Evolutionary conservation across 1,284 basidiomycete genomes (phyloP).

Genomic region (Cryptococcus sp.): DNA sequence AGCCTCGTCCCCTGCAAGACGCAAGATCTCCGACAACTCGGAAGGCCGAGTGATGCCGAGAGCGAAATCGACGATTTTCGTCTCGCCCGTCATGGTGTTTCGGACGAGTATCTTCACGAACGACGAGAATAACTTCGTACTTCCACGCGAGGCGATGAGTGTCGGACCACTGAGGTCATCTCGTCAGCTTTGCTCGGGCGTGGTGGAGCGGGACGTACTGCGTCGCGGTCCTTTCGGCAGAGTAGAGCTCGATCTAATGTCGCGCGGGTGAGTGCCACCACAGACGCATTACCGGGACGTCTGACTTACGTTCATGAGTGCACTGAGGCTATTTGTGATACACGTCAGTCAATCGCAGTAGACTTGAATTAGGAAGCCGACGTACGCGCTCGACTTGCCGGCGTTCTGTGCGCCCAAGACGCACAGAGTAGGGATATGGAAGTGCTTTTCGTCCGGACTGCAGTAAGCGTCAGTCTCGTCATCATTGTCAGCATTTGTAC

Average conservation of each 20-base stretch:
- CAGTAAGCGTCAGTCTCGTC: background rate
- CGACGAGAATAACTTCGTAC: constrained; percentile 11
- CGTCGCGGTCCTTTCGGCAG: constrained; percentile 19
- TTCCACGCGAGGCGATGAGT: constrained; percentile 22
- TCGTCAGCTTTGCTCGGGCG: constrained; percentile 1
- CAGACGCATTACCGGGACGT: background rate
- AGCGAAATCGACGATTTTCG: constrained; percentile 7
- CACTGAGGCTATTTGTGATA: constrained; percentile 8
- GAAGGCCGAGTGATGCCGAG: background rate
- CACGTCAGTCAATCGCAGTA: background rate
- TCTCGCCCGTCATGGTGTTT: background rate
- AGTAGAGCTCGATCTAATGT: constrained; percentile 20
- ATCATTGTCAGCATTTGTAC: background rate
- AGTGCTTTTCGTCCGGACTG: constrained; percentile 9
- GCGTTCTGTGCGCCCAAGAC: constrained; percentile 29
- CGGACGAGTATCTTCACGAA: constrained; percentile 19
- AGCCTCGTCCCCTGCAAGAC: constrained; percentile 26
- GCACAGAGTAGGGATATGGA: constrained; percentile 21
- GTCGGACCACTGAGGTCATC: constrained; percentile 23
- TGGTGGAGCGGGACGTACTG: constrained; percentile 14
- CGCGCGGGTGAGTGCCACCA: background rate
- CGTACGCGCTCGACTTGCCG: constrained; percentile 37
- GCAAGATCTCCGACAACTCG: constrained; percentile 11
- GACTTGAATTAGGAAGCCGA: background rate
- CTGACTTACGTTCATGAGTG: constrained; percentile 13